A percentile compares a stretch with the other conserved stretches of the same genome.
phyloP scores from a whole-genome alignment of 106 monocot species.

The Dendrobium nobile region DNA sequence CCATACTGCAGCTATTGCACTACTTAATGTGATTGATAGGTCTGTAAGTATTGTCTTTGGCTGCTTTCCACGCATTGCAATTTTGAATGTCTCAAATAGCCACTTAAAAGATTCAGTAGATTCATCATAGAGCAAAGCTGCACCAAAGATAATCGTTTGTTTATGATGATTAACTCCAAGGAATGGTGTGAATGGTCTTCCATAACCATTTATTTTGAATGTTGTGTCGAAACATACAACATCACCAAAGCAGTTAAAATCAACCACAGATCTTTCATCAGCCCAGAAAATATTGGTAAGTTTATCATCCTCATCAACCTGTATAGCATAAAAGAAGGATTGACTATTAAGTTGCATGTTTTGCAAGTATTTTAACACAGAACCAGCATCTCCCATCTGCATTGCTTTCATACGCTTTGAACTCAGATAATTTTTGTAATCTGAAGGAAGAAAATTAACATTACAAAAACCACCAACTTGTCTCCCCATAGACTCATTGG shows the following conservation, averaged over 20 bases:
- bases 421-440: constrained; percentile 29
- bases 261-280: constrained; percentile 32
- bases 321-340: constrained; percentile 41
- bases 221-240: constrained; percentile 45
- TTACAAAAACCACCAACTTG: constrained; percentile 16
- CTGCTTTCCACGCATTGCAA: constrained; percentile 41
- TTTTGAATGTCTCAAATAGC: constrained; percentile 51
- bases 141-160: constrained; percentile 40
- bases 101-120: constrained; percentile 42
- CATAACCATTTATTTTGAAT: constrained; percentile 37
- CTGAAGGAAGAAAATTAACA: constrained; percentile 24
- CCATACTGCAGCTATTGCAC: constrained; percentile 27
- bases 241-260: constrained; percentile 45
- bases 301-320: constrained; percentile 51
- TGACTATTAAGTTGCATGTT: constrained; percentile 39
- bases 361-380: constrained; percentile 35
- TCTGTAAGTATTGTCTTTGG: constrained; percentile 43
- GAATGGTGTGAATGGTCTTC: constrained; percentile 37
- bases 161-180: constrained; percentile 52
- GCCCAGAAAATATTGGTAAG: constrained; percentile 53
- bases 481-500: constrained; percentile 11
- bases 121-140: constrained; percentile 45
- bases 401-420: constrained; percentile 44
- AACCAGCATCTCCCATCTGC: constrained; percentile 46
- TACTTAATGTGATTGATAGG: constrained; percentile 25